Evolutionary conservation across 139 green algal genomes (phyloP).

Genomic region (Chlorella sp.): DNA sequence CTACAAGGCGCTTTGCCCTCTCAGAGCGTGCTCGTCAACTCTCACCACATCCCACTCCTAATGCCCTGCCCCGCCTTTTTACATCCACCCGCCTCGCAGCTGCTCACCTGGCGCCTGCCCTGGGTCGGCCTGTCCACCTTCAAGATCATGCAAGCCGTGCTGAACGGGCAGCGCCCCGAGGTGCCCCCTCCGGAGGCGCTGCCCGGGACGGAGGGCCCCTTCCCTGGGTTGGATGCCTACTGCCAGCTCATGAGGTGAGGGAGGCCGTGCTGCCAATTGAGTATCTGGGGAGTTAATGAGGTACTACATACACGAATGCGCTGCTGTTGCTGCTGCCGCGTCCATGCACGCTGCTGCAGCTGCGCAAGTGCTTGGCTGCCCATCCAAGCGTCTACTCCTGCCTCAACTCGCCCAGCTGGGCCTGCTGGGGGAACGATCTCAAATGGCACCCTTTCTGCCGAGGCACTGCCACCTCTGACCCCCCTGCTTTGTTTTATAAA

Average conservation of each 20-base stretch:
- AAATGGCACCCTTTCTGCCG: background rate
- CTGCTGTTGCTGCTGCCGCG: background rate
- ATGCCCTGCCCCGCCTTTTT: no score
- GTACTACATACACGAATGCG: no score
- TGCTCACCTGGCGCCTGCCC: background rate
- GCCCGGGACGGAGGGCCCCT: background rate
- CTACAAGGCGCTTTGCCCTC: no score
- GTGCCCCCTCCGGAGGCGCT: background rate
- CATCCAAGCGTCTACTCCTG: background rate
- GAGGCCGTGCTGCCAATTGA: no score
- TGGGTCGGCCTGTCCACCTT: background rate
- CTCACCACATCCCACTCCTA: no score
- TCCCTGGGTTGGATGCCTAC: background rate
- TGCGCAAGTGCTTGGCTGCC: background rate
- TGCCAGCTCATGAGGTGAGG: background rate
- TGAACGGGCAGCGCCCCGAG: background rate
- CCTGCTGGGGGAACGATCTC: background rate
- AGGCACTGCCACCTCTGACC: no score
- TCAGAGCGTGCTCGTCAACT: no score
- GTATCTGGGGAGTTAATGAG: no score
- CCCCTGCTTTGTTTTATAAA: no score
- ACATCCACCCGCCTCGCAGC: no score
- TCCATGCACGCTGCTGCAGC: background rate
- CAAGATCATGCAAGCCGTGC: conserved; percentile 3
- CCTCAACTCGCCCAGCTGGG: background rate